Conservation (phyloP, 257 asterid genomes). For the Datura wrightii region DNA sequence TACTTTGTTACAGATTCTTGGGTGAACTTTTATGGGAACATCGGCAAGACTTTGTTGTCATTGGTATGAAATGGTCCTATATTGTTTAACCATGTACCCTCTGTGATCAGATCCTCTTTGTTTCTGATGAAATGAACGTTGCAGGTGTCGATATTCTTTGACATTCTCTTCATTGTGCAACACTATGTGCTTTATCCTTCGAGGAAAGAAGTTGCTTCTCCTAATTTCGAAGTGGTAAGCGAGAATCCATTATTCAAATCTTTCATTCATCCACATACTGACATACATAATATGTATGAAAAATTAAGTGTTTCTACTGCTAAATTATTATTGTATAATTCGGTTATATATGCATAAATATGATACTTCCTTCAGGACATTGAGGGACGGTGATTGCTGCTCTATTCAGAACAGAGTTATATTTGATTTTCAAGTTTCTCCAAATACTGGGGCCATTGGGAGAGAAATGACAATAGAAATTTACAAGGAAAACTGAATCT, state of each 20-base stretch:
- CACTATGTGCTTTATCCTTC: slow-evolving; percentile 73
- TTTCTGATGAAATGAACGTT: slow-evolving; percentile 25
- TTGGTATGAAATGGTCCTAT: slow-evolving; percentile 55
- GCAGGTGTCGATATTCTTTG: slow-evolving; percentile 82
- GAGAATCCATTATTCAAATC: slow-evolving; percentile 59
- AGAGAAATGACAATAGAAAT: neutral
- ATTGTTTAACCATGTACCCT: neutral
- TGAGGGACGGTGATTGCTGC: slow-evolving; percentile 34
- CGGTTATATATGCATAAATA: neutral
- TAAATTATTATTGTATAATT: neutral
- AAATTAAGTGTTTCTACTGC: neutral
- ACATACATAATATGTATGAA: slow-evolving; percentile 41
- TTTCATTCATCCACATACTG: slow-evolving; percentile 42
- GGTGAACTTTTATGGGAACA: slow-evolving; percentile 90
- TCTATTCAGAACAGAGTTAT: neutral
- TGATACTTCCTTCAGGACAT: slow-evolving; percentile 36
- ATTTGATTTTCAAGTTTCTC: neutral
- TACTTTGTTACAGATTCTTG: slow-evolving; percentile 60
- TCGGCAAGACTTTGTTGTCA: slow-evolving; percentile 90
- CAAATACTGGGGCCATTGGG: too few species aligned
- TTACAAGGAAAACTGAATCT: neutral
- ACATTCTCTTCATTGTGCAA: slow-evolving; percentile 85
- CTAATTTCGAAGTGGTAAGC: slow-evolving; percentile 55
- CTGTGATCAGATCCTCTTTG: neutral
- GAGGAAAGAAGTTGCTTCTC: slow-evolving; percentile 35